phyloP scores from a whole-genome alignment of 129 eudicot genomes.

The Glebionis coronaria region DNA sequence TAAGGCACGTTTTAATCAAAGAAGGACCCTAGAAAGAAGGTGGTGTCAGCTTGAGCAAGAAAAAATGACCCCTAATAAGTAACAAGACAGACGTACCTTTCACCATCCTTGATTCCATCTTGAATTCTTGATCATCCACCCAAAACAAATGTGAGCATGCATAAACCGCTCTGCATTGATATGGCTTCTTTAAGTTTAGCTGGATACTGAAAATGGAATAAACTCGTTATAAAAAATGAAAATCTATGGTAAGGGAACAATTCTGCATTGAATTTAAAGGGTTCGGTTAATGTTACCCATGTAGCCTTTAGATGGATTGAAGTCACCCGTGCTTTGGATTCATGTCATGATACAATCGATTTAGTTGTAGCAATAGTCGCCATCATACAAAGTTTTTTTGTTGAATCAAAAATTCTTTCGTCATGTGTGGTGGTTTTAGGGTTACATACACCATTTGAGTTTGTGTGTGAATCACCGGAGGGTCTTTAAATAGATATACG shows the following conservation, averaged over 20 bases:
- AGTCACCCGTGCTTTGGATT: constrained; percentile 96
- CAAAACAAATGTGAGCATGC: constrained; percentile 99
- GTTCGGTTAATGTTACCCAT: constrained; percentile 56
- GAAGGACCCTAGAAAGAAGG: constrained; percentile 63
- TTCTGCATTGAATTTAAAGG: neutral
- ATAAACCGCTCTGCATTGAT: constrained; percentile 97
- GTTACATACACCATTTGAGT: too few species aligned
- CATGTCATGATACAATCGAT: constrained; percentile 42
- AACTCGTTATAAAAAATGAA: constrained; percentile 8
- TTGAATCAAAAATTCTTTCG: too few species aligned
- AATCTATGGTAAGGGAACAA: neutral
- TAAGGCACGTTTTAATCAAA: constrained; percentile 90
- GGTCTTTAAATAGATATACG: too few species aligned
- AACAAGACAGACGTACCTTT: constrained; percentile 47
- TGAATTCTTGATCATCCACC: constrained; percentile 97
- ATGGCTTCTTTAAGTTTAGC: constrained; percentile 98
- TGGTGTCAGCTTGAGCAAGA: neutral
- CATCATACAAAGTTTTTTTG: too few species aligned
- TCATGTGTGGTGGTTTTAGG: too few species aligned
- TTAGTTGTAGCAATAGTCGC: neutral
- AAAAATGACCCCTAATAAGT: neutral
- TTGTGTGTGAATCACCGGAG: too few species aligned
- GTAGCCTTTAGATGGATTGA: constrained; percentile 98
- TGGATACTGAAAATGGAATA: constrained; percentile 60
- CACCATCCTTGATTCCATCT: constrained; percentile 97